phyloP scores from a whole-genome alignment of 495 filamentous ascomycete genomes.

The Sabuloglossum arenarium region DNA sequence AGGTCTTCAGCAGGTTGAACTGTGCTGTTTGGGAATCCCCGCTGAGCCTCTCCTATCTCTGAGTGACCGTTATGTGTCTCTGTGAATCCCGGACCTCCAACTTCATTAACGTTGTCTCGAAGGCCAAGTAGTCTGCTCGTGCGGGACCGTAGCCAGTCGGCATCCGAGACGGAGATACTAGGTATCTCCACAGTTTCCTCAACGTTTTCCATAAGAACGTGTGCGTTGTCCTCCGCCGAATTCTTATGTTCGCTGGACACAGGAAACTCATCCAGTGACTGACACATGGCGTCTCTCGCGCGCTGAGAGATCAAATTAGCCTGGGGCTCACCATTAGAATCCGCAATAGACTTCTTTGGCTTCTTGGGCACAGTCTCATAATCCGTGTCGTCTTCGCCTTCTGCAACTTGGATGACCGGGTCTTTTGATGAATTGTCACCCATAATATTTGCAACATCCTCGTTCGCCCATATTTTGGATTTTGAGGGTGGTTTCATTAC shows the following conservation, averaged over 20 bases:
- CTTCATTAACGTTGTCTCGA: constrained; percentile 38
- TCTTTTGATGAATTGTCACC: constrained; percentile 9
- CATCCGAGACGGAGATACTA: constrained; percentile 34
- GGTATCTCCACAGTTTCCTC: background rate
- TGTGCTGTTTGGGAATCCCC: background rate
- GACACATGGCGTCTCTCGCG: background rate
- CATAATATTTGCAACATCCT: constrained; percentile 25
- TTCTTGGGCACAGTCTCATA: constrained; percentile 38
- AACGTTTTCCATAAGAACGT: background rate
- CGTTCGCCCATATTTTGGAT: constrained; percentile 43
- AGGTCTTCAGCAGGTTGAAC: background rate
- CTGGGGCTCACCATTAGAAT: background rate
- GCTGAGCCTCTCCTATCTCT: background rate
- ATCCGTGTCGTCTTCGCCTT: constrained; percentile 39
- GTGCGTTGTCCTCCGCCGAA: background rate
- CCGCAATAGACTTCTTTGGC: constrained; percentile 8
- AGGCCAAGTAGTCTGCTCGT: constrained; percentile 82
- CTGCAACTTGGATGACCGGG: constrained; percentile 13
- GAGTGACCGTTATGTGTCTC: background rate
- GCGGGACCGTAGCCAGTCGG: constrained; percentile 82
- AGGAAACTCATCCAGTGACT: background rate
- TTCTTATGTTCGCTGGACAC: background rate
- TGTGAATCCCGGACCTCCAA: background rate
- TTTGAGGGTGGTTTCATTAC: constrained; percentile 55
- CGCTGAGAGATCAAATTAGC: background rate